phyloP scores from a whole-genome alignment of 192 early-diverging fungal genomes.

The Backusella mclennaniae region DNA sequence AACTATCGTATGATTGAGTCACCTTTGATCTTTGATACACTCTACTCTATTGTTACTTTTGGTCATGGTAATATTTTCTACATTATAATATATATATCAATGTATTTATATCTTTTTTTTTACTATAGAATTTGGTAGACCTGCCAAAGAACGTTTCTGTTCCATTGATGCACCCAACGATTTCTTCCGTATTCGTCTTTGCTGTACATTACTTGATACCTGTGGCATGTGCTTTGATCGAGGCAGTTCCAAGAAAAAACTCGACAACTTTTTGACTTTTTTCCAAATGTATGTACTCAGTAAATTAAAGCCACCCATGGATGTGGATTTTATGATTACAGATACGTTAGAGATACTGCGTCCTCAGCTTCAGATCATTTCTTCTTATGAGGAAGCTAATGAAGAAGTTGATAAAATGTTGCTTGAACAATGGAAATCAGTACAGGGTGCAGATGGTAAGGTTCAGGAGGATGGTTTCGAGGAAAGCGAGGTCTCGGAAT shows the following conservation, averaged over 20 bases:
- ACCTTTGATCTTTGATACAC: conserved; percentile 74
- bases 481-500: conserved; percentile 33
- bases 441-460: conserved; percentile 43
- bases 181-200: conserved; percentile 90
- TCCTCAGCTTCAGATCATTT: conserved; percentile 57
- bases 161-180: conserved; percentile 80
- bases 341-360: conserved; percentile 75
- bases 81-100: background rate
- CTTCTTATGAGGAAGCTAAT: conserved; percentile 81
- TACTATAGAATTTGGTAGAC: conserved; percentile 45
- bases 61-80: conserved; percentile 69
- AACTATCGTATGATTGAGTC: conserved; percentile 86
- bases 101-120: background rate
- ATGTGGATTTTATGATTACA: conserved; percentile 84
- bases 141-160: conserved; percentile 54
- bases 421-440: conserved; percentile 45
- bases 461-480: conserved; percentile 44
- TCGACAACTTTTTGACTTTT: conserved; percentile 76
- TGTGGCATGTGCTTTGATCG: conserved; percentile 84
- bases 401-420: conserved; percentile 60
- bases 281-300: conserved; percentile 89
- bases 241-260: conserved; percentile 58
- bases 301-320: conserved; percentile 81
- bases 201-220: conserved; percentile 82
- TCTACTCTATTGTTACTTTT: conserved; percentile 79